phyloP scores from a whole-genome alignment of 2,329 filamentous ascomycete species.

The Alternaria arbusti region DNA sequence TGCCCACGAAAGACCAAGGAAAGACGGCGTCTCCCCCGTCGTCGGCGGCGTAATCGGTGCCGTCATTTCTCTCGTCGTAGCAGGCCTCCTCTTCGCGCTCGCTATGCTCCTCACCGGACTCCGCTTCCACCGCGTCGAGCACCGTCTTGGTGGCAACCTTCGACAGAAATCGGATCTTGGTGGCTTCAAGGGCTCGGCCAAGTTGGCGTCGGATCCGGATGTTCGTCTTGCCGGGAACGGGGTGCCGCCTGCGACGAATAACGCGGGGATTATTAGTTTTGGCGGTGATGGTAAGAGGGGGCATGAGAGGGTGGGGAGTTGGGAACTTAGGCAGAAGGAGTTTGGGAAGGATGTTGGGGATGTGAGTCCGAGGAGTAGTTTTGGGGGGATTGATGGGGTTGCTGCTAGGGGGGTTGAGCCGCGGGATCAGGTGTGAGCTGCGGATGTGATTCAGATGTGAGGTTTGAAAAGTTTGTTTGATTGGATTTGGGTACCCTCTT shows the following conservation, averaged over 20 bases:
- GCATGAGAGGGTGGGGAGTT: slow-evolving; percentile 63
- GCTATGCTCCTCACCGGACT: slow-evolving; percentile 55
- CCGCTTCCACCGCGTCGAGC: slow-evolving; percentile 51
- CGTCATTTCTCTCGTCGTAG: slow-evolving; percentile 56
- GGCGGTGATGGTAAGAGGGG: slow-evolving; percentile 33
- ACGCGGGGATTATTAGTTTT: neutral
- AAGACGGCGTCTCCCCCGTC: slow-evolving; percentile 46
- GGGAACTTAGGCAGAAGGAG: slow-evolving; percentile 58
- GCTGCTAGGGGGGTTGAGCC: slow-evolving; percentile 52
- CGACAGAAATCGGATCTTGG: slow-evolving; percentile 52
- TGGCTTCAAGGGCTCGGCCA: slow-evolving; percentile 63
- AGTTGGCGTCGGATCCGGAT: slow-evolving; percentile 62
- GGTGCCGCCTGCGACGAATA: slow-evolving; percentile 32
- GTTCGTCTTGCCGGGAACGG: slow-evolving; percentile 55
- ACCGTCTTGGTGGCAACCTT: slow-evolving; percentile 29
- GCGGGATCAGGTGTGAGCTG: slow-evolving; percentile 58
- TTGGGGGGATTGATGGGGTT: slow-evolving; percentile 54
- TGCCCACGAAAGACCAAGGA: neutral
- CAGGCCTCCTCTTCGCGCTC: slow-evolving; percentile 51
- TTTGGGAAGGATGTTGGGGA: slow-evolving; percentile 31
- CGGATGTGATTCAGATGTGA: too few species aligned
- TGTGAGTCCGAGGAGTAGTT: slow-evolving; percentile 47
- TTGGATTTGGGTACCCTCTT: neutral
- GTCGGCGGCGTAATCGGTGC: slow-evolving; percentile 65
- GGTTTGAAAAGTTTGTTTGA: neutral